Evolutionary conservation across 2,329 filamentous ascomycete species (phyloP).

Genomic region (Cladophialophora immunda): DNA sequence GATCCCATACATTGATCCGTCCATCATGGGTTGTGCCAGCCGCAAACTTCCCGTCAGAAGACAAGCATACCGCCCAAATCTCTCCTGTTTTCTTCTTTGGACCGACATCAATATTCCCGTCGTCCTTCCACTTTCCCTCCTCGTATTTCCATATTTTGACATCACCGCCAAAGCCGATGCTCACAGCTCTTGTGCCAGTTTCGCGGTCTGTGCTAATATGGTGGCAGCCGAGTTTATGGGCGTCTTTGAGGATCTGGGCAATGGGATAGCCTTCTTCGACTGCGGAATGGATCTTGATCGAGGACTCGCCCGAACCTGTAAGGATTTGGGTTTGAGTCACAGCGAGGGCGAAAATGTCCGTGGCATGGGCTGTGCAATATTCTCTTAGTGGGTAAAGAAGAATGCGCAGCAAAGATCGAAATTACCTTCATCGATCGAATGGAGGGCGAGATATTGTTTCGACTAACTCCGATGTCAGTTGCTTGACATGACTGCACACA

Average conservation of each 20-base stretch:
- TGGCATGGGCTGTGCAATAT: constrained; percentile 72
- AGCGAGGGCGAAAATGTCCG: constrained; percentile 85
- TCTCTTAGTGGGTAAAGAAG: constrained; percentile 32
- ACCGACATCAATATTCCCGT: constrained; percentile 51
- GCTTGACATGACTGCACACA: constrained; percentile 17
- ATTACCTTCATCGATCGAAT: constrained; percentile 86
- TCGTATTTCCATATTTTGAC: constrained; percentile 80
- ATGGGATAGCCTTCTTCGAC: constrained; percentile 78
- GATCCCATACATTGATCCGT: constrained; percentile 87
- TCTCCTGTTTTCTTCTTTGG: constrained; percentile 68
- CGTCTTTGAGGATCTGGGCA: constrained; percentile 78
- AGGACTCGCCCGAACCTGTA: constrained; percentile 84
- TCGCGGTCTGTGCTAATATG: constrained; percentile 75
- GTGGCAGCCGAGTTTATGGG: constrained; percentile 89
- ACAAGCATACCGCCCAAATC: constrained; percentile 88
- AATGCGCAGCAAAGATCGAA: constrained; percentile 35
- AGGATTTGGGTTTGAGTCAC: constrained; percentile 77
- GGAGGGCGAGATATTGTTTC: constrained; percentile 95
- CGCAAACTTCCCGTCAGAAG: constrained; percentile 81
- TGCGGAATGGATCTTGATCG: constrained; percentile 81
- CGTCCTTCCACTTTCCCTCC: constrained; percentile 64
- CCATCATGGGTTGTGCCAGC: constrained; percentile 90
- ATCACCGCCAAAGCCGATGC: constrained; percentile 88
- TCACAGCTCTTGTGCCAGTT: constrained; percentile 77
- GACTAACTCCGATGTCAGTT: constrained; percentile 67